Evolutionary conservation across 2,329 filamentous ascomycete genomes (phyloP), one percentile per base, ranked within the genome.

Genomic region (Trichoderma harzianum): DNA sequence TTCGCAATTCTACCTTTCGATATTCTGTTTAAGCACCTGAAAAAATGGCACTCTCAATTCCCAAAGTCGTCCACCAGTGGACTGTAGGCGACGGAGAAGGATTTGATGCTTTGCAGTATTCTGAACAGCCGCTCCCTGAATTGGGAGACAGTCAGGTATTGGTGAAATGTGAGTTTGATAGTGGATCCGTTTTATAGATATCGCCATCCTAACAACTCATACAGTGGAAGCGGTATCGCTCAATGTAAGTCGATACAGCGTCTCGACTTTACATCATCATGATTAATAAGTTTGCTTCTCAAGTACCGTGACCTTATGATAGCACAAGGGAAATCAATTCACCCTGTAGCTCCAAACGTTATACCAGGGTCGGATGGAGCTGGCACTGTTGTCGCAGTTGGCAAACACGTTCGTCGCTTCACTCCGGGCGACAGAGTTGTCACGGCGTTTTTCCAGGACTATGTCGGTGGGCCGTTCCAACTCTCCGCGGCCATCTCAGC

Each of bases 391-490:
- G 34, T 68, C n/a, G 65, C 55, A 32, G 53, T 68, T 43, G 65
- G 53, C 7, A 60, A 60, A 55, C 65, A 68, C 16, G 65, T 68
- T 21, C 34, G 53, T 60, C 36, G 65, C 53, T 68, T 68, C 55
- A 24, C 24, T 28, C 65, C 36, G 7, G 65, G 65, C 55, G 65
- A 68, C 21, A 68, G 65, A 68, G 65, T 68, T 60, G 53, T 60
- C n/a, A 60, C 65, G 0, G 28, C 65, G 3, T 68, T 60, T 21
- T 60, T 68, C 12, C 65, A 58, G 30, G 65, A 68, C 24, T 68
- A 47, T 43, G 24, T 30, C 21, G 65, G 34, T 7, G 65, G 65
- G 7, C 53, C 11, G n/a, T 32, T 32, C 36, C 53, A 68, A 12
- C 24, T 26, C 8, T 24, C 26, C 7, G 36, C 26, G 3, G 16